Evolutionary conservation across 2,329 filamentous ascomycete species (phyloP), one percentile per base, ranked within the genome.

Genomic region (Colletotrichum sublineola): DNA sequence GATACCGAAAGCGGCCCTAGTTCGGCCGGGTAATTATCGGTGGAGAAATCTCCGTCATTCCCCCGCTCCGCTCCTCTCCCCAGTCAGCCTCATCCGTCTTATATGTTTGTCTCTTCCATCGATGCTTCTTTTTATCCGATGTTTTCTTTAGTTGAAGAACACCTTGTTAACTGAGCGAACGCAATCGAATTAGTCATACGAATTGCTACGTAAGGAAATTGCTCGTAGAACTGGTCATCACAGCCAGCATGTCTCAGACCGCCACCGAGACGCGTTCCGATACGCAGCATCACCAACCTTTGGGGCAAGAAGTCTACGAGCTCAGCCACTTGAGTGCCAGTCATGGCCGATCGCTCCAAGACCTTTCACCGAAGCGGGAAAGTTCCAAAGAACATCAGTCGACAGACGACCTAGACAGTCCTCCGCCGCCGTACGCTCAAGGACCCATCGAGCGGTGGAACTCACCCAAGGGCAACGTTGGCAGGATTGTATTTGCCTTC

Each of bases 401-500:
- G 5, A 42, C 55, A 18, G 57, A 58, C 15, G 48, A 42, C 0
- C 68, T 55, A 7, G 60, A 56, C 33, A 24, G 48, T 8, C 46
- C 36, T 2, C 72, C 68, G 31, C 55, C 61, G 5, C 48, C 61
- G 6, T 24, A 63, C 18, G 63, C 71, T 6, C 71, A 74, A 18
- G 52, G 71, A 24, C 48, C 73, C 36, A 14, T 74, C 4, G 72
- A 83, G 70, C 68, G 79, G 71, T 84, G 82, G 82, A 84, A 83
- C 68, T 75, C 78, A 24, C 82, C 82, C 0, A 77, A 66, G 9
- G 78, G 77, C 1, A 84, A 84, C 24, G 52, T 80, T 0, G 69
- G 71, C 1, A 78, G 78, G 36, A 73, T 84, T 1, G 77, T 52
- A 0, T 83, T 83, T 48, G 86, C 88, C 0, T 91, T 91, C 76